phyloP scores from a whole-genome alignment of 352 stramenopile genomes.

The Sclerospora graminicola region DNA sequence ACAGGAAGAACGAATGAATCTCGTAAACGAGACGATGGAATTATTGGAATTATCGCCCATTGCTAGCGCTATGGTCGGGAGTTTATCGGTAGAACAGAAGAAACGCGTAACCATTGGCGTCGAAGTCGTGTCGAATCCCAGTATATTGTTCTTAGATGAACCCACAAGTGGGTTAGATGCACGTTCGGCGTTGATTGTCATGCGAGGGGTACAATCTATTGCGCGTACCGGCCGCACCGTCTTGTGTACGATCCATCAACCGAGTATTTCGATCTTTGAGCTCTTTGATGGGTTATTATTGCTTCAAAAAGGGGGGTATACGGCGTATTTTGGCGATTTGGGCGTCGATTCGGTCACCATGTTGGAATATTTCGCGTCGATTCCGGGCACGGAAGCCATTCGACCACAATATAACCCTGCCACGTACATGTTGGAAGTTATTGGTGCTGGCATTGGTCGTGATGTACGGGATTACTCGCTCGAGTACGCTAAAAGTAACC shows the following conservation, averaged over 20 bases:
- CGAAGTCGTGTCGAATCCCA: constrained; percentile 89
- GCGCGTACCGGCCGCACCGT: constrained; percentile 80
- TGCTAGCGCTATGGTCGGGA: constrained; percentile 29
- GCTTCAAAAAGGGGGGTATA: constrained; percentile 51
- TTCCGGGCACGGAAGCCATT: constrained; percentile 60
- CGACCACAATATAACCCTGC: constrained; percentile 79
- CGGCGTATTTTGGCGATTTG: constrained; percentile 85
- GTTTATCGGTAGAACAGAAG: constrained; percentile 83
- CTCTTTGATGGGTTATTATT: constrained; percentile 88
- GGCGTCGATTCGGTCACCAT: constrained; percentile 63
- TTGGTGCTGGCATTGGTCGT: constrained; percentile 57
- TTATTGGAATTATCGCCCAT: constrained; percentile 41
- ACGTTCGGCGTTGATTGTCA: constrained; percentile 79
- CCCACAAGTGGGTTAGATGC: constrained; percentile 85
- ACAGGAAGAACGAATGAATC: constrained; percentile 27
- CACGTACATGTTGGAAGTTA: constrained; percentile 86
- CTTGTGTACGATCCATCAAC: constrained; percentile 51
- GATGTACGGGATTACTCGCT: constrained; percentile 49
- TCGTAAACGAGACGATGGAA: constrained; percentile 48
- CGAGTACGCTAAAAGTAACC: constrained; percentile 32
- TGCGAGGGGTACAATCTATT: constrained; percentile 76
- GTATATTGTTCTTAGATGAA: constrained; percentile 91
- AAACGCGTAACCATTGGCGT: constrained; percentile 91
- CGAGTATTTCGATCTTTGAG: constrained; percentile 86
- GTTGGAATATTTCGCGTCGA: constrained; percentile 76